Evolutionary conservation across 257 asterid genomes (phyloP), one percentile per base, ranked within the genome.

Genomic region (Nemophila menziesii): DNA sequence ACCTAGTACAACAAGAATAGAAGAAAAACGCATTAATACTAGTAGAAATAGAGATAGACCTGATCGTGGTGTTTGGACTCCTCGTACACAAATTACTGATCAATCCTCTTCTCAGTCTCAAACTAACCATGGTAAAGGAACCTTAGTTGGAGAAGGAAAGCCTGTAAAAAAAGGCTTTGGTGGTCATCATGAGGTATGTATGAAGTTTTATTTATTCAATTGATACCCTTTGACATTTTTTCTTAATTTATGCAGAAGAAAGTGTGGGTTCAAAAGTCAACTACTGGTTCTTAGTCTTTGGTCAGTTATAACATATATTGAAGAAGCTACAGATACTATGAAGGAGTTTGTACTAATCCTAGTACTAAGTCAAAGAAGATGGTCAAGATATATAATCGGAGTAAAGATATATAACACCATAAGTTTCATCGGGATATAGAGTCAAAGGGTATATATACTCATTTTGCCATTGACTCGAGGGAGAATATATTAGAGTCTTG

Each of bases 231-330:
- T 4, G 2, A 6, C 16, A 14, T 13, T 18, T 7, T 16, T 22
- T 18, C 4, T 20, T 18, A n/a, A 26, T 3, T 27, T 34, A 54
- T 71, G 65, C 94, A 86, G 94, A 86, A 86, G 58, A 94, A 79
- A 74, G 90, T 86, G 54, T 82, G 96, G 96, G 90, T 86, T 71
- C 96, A 86, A 55, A 86, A 86, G 86, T 77, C 96, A 34, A 67
- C 83, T 66, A 70, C 94, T 34, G 92, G 86, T 39, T 69, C 93
- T 39, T 86, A 72, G 68, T 65, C 51, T 49, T 57, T n/a, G n/a
- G n/a, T n/a, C n/a, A n/a, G 62, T 56, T 56, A 64, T 55, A 50
- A 68, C 63, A 46, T 46, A 63, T 66, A 49, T 47, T 52, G 70
- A 46, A 56, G 51, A 56, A 49, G 70, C 64, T 57, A 49, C 54